These are phyloP conservation scores for Colletotrichum tabaci DNA, from an alignment of 2,329 filamentous ascomycete species.

Conservation along the genomic window DNA sequence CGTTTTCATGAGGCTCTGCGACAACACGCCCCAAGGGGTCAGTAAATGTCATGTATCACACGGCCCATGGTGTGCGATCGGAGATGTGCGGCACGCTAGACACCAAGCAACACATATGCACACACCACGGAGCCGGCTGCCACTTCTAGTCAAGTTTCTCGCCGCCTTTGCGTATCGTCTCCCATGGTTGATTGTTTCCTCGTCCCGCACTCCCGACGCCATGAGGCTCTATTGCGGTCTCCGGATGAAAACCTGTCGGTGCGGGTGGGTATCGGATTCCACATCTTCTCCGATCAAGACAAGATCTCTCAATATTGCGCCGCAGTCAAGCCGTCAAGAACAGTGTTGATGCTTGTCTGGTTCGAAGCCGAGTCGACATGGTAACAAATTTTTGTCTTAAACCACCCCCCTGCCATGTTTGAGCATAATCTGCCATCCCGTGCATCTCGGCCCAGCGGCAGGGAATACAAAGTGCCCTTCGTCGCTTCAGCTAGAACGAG, in stretches of 20 bases:
- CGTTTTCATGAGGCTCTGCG: slow-evolving; percentile 35
- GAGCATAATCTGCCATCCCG: slow-evolving; percentile 17
- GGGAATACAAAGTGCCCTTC: slow-evolving; percentile 17
- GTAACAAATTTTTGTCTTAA: slow-evolving; percentile 23
- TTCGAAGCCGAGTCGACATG: slow-evolving; percentile 19
- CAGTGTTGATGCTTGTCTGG: slow-evolving; percentile 26
- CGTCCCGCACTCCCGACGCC: not conserved
- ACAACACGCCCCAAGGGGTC: slow-evolving; percentile 31
- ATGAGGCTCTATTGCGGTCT: slow-evolving; percentile 26
- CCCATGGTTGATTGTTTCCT: slow-evolving; percentile 14
- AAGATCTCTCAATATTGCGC: slow-evolving; percentile 8
- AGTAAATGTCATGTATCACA: not conserved
- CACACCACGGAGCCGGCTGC: slow-evolving; percentile 39
- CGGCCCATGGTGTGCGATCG: slow-evolving; percentile 1
- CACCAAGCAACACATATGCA: slow-evolving; percentile 3
- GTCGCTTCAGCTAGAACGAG: slow-evolving; percentile 9
- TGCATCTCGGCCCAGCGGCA: slow-evolving; percentile 15
- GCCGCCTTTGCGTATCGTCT: slow-evolving; percentile 28
- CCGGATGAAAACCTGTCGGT: not conserved
- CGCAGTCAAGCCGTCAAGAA: slow-evolving; percentile 23
- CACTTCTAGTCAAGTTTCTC: slow-evolving; percentile 22
- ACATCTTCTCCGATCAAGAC: slow-evolving; percentile 18
- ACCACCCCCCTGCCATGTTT: slow-evolving; percentile 18
- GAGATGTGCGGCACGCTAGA: slow-evolving; percentile 10
- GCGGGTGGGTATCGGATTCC: slow-evolving; percentile 8